A percentile compares a stretch with the other conserved stretches of the same genome.
These are phyloP conservation scores for Rhizopus arrhizus DNA, from an alignment of 371 early-diverging fungal genomes.

Conservation along the genomic window DNA sequence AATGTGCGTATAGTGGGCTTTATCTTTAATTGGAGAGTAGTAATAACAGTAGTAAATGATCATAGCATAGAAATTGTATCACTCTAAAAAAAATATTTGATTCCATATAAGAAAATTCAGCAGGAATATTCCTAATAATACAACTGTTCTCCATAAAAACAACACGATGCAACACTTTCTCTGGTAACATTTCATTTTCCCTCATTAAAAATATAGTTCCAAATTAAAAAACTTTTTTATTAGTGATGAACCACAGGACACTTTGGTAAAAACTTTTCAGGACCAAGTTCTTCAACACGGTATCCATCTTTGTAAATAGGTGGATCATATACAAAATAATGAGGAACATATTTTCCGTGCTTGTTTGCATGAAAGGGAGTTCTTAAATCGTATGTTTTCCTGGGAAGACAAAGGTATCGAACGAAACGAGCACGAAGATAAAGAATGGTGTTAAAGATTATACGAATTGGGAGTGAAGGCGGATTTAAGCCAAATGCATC, in stretches of 20 bases:
- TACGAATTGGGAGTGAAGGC: neutral
- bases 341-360: slow-evolving; percentile 28
- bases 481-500: slow-evolving; percentile 25
- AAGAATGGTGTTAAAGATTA: slow-evolving; percentile 15
- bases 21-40: no score
- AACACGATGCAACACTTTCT: no score
- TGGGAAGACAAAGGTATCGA: slow-evolving; percentile 27
- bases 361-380: slow-evolving; percentile 30
- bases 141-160: no score
- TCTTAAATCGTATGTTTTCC: slow-evolving; percentile 19
- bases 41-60: no score
- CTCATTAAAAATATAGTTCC: no score
- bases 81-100: no score
- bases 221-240: no score
- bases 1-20: no score
- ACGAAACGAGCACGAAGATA: slow-evolving; percentile 22
- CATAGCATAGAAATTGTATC: no score
- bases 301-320: slow-evolving; percentile 28
- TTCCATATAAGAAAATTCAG: no score
- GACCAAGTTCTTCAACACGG: slow-evolving; percentile 30
- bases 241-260: slow-evolving; percentile 11
- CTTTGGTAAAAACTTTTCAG: slow-evolving; percentile 34
- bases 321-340: slow-evolving; percentile 27
- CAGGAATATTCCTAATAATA: no score
- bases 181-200: no score